Conservation (phyloP, 805 yeast species). For the Myxozyma vanderwaltii region DNA sequence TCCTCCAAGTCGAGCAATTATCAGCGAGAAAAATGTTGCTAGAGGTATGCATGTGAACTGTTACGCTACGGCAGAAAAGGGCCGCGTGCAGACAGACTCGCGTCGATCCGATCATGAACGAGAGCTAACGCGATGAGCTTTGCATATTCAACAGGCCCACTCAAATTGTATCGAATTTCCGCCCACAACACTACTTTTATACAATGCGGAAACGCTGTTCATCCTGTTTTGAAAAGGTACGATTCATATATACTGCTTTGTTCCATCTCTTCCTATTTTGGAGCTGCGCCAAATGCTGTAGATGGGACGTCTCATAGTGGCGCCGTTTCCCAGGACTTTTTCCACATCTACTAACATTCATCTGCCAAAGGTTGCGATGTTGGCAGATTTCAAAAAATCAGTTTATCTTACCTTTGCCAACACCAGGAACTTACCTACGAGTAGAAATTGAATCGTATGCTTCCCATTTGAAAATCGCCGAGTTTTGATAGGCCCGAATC, state of each 20-base stretch:
- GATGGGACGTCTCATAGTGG: no score
- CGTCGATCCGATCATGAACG: neutral
- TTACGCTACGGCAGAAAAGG: no score
- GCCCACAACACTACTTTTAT: conserved; percentile 9
- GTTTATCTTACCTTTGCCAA: conserved; percentile 5
- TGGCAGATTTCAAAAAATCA: neutral
- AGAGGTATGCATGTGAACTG: neutral
- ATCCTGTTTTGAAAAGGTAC: conserved; percentile 6
- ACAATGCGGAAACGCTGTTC: conserved; percentile 6
- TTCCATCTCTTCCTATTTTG: no score
- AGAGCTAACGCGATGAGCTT: neutral
- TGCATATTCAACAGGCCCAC: neutral
- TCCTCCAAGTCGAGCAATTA: neutral
- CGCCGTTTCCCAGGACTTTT: no score
- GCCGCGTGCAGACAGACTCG: no score
- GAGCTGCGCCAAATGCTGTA: no score
- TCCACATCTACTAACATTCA: neutral
- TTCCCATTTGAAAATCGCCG: neutral
- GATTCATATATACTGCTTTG: neutral
- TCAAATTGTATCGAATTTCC: conserved; percentile 3
- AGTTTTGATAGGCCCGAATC: neutral
- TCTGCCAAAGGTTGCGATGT: conserved; percentile 1
- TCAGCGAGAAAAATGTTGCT: conserved; percentile 4
- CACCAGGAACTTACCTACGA: conserved; percentile 3
- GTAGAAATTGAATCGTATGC: conserved; percentile 10